These are phyloP conservation scores for Cicer yamashitae DNA, from an alignment of 306 rosid species.

Conservation along the genomic window DNA sequence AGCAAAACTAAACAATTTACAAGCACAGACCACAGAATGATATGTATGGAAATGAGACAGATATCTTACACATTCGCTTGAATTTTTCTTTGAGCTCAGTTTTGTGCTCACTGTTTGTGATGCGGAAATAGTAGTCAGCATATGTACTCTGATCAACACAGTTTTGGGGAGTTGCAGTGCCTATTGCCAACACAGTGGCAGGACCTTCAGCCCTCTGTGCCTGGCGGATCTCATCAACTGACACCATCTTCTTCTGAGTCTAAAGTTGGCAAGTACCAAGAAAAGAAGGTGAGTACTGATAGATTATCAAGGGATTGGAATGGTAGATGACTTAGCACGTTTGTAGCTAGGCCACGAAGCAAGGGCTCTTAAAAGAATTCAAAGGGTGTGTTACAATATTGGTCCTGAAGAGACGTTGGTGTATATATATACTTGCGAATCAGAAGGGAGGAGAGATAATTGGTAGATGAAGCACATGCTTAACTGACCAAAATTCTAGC, in stretches of 20 bases:
- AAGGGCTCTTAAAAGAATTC: neutral
- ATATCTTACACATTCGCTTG: constrained; percentile 50
- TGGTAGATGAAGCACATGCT: constrained; percentile 40
- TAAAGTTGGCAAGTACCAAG: neutral
- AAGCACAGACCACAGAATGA: neutral
- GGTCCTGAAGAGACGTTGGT: neutral
- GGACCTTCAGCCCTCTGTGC: constrained; percentile 72
- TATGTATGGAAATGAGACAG: neutral
- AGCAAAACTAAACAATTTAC: neutral
- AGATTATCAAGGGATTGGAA: neutral
- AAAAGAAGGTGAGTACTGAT: neutral
- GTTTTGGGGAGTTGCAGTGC: constrained; percentile 63
- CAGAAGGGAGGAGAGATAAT: neutral
- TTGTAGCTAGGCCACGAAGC: neutral
- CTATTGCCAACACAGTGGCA: constrained; percentile 68
- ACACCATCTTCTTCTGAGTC: constrained; percentile 33
- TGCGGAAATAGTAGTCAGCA: constrained; percentile 65
- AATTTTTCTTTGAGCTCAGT: constrained; percentile 44
- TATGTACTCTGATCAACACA: constrained; percentile 60
- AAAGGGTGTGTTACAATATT: constrained; percentile 21
- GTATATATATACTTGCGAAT: neutral
- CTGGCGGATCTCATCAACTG: constrained; percentile 57
- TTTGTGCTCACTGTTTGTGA: constrained; percentile 62
- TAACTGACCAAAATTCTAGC: constrained; percentile 5
- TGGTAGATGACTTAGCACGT: constrained; percentile 6